These are phyloP conservation scores for Penicillium hesseltinei DNA, from an alignment of 2,329 filamentous ascomycete species.

Conservation along the genomic window DNA sequence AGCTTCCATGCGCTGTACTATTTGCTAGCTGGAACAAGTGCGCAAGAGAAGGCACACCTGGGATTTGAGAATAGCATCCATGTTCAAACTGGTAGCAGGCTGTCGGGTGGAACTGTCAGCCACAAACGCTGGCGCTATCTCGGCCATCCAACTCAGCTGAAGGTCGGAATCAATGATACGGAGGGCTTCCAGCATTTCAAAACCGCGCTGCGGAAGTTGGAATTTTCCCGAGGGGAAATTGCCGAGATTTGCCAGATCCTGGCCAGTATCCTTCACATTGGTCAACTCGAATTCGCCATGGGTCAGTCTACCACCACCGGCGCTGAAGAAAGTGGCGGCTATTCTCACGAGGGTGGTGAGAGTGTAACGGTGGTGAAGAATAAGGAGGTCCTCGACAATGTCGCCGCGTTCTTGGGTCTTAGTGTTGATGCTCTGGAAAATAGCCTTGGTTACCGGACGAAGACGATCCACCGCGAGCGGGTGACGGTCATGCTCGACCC, in stretches of 20 bases:
- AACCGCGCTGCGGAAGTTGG: constrained; percentile 86
- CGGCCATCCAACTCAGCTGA: constrained; percentile 92
- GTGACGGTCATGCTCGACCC: constrained; percentile 99
- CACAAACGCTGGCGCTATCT: constrained; percentile 93
- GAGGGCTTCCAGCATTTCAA: constrained; percentile 98
- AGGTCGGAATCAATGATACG: constrained; percentile 92
- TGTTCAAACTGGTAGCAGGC: constrained; percentile 46
- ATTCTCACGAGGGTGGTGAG: constrained; percentile 90
- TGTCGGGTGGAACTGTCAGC: constrained; percentile 53
- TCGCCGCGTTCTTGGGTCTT: constrained; percentile 94
- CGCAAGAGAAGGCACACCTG: constrained; percentile 84
- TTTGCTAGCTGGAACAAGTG: constrained; percentile 84
- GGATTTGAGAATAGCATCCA: constrained; percentile 55
- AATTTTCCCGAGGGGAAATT: constrained; percentile 90
- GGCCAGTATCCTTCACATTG: constrained; percentile 92
- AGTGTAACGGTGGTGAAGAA: constrained; percentile 86
- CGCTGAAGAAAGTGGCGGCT: constrained; percentile 90
- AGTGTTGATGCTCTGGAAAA: constrained; percentile 76
- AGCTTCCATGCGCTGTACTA: constrained; percentile 98
- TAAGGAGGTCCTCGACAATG: constrained; percentile 78
- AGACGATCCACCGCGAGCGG: constrained; percentile 90
- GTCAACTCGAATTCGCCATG: constrained; percentile 89
- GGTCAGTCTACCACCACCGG: constrained; percentile 74
- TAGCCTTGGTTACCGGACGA: constrained; percentile 92
- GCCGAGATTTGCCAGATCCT: constrained; percentile 95